Conservation (phyloP, 441 rosid species). For the Brassica hybrid region DNA sequence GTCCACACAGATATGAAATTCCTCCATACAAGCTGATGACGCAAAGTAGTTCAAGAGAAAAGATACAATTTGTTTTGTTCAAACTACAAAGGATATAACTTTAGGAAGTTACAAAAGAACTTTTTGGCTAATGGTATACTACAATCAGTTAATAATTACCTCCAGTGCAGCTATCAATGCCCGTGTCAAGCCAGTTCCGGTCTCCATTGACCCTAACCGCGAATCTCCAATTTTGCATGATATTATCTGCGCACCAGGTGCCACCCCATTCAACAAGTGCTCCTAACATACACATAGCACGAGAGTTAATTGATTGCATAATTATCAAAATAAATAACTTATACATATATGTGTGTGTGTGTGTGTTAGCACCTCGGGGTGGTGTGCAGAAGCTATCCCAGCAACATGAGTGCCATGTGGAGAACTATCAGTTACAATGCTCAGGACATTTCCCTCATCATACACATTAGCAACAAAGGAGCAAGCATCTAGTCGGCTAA, state of each 20-base stretch:
- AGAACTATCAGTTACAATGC: conserved; percentile 95
- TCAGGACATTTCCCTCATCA: conserved; percentile 82
- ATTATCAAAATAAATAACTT: conserved; percentile 34
- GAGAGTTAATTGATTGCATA: conserved; percentile 34
- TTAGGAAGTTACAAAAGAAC: conserved; percentile 8
- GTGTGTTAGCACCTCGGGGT: conserved; percentile 70
- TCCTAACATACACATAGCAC: conserved; percentile 55
- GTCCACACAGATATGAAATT: conserved; percentile 17
- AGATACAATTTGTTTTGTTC: conserved; percentile 8
- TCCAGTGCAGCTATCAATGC: conserved; percentile 94
- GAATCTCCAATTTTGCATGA: conserved; percentile 99
- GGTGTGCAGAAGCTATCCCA: conserved; percentile 95
- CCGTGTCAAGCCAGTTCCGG: conserved; percentile 95
- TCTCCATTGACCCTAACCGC: conserved; percentile 96
- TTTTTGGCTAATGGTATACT: conserved; percentile 14
- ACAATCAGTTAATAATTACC: conserved; percentile 50
- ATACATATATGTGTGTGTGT: conserved; percentile 13
- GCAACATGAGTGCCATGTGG: conserved; percentile 99
- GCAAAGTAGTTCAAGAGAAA: conserved; percentile 5
- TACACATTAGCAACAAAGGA: conserved; percentile 84
- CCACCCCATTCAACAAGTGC: conserved; percentile 91
- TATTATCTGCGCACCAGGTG: conserved; percentile 96
- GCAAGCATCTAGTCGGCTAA: conserved; percentile 97
- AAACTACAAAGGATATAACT: conserved; percentile 9
- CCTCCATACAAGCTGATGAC: conserved; percentile 5